Evolutionary conservation across 768 basidiomycete genomes (phyloP), one percentile per base, ranked within the genome.

Genomic region (Podaxis pistillaris): DNA sequence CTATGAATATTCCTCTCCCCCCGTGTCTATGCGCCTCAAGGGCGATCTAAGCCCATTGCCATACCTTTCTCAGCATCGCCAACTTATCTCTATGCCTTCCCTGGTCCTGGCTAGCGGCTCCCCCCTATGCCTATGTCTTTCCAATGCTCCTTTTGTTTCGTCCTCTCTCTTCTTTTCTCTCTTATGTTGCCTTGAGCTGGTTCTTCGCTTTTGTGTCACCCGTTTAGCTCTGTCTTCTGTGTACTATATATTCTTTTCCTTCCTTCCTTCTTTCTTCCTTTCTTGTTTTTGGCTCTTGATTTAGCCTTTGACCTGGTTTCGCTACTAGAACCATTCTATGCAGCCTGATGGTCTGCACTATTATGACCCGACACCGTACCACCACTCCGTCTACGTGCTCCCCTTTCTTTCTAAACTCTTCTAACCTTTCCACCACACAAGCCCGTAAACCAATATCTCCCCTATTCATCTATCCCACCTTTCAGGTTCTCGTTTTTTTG

Each of bases 161-260:
- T 50, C n/a, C 33, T 26, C 36, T 49, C n/a, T 17, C 26, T 40
- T 28, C 40, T 33, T 22, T 53, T 17, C 36, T 40, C 47, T 19
- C 26, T 28, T 30, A 12, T 28, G 38, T 44, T 36, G n/a, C 24
- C 22, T 5, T 59, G 49, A 40, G 59, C 49, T 26, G 37, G 40
- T 13, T 11, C 9, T 46, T 59, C 30, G 59, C 44, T 60, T 60
- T 3, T 60, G 59, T 60, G 44, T 30, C 26, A 38, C 36, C 49
- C 19, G 17, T 41, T 41, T 60, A 12, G 11, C 22, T 50, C 12
- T 50, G 12, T 28, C 38, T 53, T 30, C 37, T 40, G 7, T 41
- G 59, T 53, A 53, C 19, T n/a, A 44, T 60, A 60, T 53, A 52
- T 38, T 41, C 6, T 12, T 19, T 26, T 44, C n/a, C 40, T 40